Conservation (phyloP, 768 basidiomycete genomes). For the Leccinum rimulosum region DNA sequence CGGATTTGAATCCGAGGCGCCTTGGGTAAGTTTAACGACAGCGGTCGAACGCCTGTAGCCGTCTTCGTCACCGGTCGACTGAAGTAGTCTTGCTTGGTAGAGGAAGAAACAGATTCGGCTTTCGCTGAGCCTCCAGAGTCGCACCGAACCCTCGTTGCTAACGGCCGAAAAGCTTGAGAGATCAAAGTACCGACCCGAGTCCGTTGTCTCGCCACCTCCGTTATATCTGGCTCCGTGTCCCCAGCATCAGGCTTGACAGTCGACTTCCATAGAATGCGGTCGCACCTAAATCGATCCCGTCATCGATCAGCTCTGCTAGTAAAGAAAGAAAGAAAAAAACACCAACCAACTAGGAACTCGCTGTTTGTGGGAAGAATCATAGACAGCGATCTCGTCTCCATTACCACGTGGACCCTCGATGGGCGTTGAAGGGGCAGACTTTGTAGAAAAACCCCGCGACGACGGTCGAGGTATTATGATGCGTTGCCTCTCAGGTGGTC, state of each 20-base stretch:
- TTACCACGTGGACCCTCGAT: slow-evolving; percentile 37
- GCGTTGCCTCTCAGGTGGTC: slow-evolving; percentile 19
- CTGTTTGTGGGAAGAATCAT: slow-evolving; percentile 78
- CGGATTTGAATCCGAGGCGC: slow-evolving; percentile 16
- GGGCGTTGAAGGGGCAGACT: slow-evolving; percentile 30
- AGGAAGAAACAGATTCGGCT: slow-evolving; percentile 20
- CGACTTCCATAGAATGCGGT: slow-evolving; percentile 81
- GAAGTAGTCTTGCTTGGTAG: slow-evolving; percentile 23
- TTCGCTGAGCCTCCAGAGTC: slow-evolving; percentile 35
- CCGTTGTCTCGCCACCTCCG: slow-evolving; percentile 34
- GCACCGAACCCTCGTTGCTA: slow-evolving; percentile 37
- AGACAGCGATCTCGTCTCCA: slow-evolving; percentile 59
- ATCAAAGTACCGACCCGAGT: slow-evolving; percentile 54
- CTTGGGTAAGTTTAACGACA: slow-evolving; percentile 23
- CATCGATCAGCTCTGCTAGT: slow-evolving; percentile 3
- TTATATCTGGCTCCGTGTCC: slow-evolving; percentile 38
- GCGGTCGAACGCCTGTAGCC: slow-evolving; percentile 12
- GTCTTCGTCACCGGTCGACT: slow-evolving; percentile 17
- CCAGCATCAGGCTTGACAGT: slow-evolving; percentile 52
- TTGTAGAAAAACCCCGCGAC: slow-evolving; percentile 29
- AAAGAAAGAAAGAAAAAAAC: not conserved
- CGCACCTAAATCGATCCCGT: slow-evolving; percentile 54
- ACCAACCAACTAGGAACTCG: slow-evolving; percentile 83
- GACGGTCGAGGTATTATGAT: slow-evolving; percentile 25
- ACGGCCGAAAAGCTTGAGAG: slow-evolving; percentile 50